Evolutionary conservation across 1,284 basidiomycete genomes (phyloP), one percentile per base, ranked within the genome.

Genomic region (Salmacisia buchloeana): DNA sequence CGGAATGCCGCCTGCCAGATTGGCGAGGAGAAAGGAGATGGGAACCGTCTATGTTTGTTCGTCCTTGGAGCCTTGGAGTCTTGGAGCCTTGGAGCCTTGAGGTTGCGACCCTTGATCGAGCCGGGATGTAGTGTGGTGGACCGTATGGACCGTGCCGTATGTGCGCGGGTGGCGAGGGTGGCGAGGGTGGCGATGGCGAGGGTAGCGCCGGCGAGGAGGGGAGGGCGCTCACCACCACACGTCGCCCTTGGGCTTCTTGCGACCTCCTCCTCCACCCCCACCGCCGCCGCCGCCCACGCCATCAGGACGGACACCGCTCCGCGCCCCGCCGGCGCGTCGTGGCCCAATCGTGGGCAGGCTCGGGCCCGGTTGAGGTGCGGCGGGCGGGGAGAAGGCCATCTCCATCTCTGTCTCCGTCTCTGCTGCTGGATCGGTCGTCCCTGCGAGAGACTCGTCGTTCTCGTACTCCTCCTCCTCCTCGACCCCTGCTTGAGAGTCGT

Each of bases 201-300:
- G 36, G 9, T 43, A 5, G 18, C 18, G 4, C 15, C 39, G 39
- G 56, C 21, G 56, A 25, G 12, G 39, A 58, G 49, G 15, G 21
- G n/a, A n/a, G n/a, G n/a, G n/a, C n/a, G 49, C 45, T 59, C 33
- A 66, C 64, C 64, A 66, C 64, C 64, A 66, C 2, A 66, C 64
- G 34, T 66, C 64, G 27, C 39, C 64, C 41, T 66, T 66, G 34
- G 62, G 54, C 59, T 63, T 66, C 64, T 66, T 60, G 52, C 63
- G 49, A 13, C 45, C 45, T 5, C 15, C 45, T 12, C 21, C 13
- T 7, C 45, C 45, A 13, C 21, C 45, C 4, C 41, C 18, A 15
- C 15, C 10, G 41, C 18, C 18, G 12, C 41, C 12, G n/a, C n/a
- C n/a, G n/a, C n/a, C n/a, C n/a, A n/a, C 13, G 31, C 21, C 23